These are phyloP conservation scores for Colletotrichum incanum DNA, from an alignment of 2,329 filamentous ascomycete species.

Conservation along the genomic window DNA sequence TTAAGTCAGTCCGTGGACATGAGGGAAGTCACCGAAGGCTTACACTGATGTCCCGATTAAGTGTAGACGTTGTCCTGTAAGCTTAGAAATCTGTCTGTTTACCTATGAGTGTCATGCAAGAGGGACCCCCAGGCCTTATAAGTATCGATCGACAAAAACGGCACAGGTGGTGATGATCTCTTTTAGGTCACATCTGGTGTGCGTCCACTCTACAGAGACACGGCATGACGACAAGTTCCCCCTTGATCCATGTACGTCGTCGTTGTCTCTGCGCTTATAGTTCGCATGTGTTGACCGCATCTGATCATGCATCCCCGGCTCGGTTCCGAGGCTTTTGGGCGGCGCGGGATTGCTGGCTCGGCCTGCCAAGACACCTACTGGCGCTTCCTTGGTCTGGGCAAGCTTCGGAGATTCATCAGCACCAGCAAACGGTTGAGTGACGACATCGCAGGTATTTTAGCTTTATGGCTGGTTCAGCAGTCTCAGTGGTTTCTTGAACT, in stretches of 20 bases:
- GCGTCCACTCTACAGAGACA: neutral
- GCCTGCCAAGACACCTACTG: slow-evolving; percentile 10
- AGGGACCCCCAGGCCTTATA: neutral
- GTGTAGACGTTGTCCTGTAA: neutral
- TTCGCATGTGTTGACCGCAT: neutral
- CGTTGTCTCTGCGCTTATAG: neutral
- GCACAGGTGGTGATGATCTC: neutral
- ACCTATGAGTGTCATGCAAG: neutral
- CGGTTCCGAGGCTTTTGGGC: neutral
- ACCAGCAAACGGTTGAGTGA: neutral
- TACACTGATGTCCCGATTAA: neutral
- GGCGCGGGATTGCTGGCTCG: slow-evolving; percentile 6
- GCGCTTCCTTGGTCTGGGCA: too few species aligned
- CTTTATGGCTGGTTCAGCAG: neutral
- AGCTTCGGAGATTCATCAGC: neutral
- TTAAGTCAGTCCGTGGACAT: too few species aligned
- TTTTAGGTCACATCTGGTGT: neutral
- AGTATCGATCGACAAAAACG: neutral
- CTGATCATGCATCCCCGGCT: slow-evolving; percentile 4
- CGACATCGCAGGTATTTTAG: neutral
- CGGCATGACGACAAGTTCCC: neutral
- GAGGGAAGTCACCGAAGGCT: neutral
- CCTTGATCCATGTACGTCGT: neutral
- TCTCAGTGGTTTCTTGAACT: neutral
- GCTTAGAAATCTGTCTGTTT: neutral